These are phyloP conservation scores for Circinella minor DNA, from an alignment of 371 early-diverging fungal species.

Conservation along the genomic window DNA sequence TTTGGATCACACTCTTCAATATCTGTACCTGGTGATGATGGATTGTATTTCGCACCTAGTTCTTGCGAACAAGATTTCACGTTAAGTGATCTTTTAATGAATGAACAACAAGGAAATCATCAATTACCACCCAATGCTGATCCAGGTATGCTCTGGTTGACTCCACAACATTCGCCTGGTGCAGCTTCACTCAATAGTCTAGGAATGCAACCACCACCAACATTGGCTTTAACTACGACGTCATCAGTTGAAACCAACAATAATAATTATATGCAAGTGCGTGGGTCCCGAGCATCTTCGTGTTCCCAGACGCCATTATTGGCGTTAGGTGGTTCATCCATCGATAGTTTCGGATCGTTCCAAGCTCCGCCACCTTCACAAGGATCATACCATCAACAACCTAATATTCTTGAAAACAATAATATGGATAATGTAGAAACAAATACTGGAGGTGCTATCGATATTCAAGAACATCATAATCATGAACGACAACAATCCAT, in stretches of 20 bases:
- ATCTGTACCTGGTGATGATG: neutral
- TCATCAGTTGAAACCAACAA: constrained; percentile 10
- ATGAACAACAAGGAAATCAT: neutral
- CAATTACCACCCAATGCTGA: neutral
- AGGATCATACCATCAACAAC: neutral
- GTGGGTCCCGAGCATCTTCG: constrained; percentile 6
- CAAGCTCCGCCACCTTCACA: constrained; percentile 1
- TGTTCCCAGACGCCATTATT: constrained; percentile 8
- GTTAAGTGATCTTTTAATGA: neutral
- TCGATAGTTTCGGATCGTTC: constrained; percentile 9
- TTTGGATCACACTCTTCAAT: constrained; percentile 5
- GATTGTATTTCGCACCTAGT: neutral
- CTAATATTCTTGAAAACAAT: neutral
- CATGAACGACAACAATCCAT: neutral
- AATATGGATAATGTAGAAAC: neutral
- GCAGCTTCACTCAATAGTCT: neutral
- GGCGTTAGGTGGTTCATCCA: constrained; percentile 1
- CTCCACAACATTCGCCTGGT: neutral
- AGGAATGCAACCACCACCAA: neutral
- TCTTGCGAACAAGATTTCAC: neutral
- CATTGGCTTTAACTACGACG: constrained; percentile 4
- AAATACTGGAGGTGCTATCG: neutral
- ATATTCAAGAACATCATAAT: neutral
- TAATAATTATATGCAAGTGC: neutral
- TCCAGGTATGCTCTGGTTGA: neutral